Conservation (phyloP, 805 yeast genomes). For the Barnettozyma pratensis region DNA sequence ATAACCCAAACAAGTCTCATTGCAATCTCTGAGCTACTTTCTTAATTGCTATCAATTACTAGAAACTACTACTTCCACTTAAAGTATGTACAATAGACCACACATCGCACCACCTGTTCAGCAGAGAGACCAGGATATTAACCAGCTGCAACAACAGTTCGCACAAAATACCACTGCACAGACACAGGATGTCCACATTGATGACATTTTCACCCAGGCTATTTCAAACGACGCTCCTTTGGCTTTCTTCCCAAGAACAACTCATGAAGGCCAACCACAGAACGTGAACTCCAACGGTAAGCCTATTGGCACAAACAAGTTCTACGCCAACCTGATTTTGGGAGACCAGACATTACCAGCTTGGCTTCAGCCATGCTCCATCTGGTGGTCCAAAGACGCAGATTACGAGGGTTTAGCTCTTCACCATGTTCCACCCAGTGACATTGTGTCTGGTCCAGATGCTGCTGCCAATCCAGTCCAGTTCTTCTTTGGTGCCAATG, state of each 20-base stretch:
- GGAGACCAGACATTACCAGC: slow-evolving; percentile 63
- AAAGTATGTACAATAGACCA: slow-evolving; percentile 26
- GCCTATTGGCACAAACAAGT: slow-evolving; percentile 72
- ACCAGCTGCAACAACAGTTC: slow-evolving; percentile 13
- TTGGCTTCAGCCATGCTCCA: slow-evolving; percentile 79
- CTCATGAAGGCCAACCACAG: slow-evolving; percentile 27
- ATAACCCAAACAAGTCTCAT: not conserved
- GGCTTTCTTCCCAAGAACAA: slow-evolving; percentile 30
- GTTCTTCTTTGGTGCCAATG: slow-evolving; percentile 65
- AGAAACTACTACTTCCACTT: not conserved
- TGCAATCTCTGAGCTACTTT: slow-evolving; percentile 4
- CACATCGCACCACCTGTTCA: slow-evolving; percentile 26
- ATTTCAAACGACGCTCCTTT: slow-evolving; percentile 42
- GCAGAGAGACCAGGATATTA: slow-evolving; percentile 4
- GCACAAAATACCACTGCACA: slow-evolving; percentile 11
- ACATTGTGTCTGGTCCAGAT: slow-evolving; percentile 68
- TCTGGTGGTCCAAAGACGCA: slow-evolving; percentile 56
- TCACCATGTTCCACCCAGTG: slow-evolving; percentile 53
- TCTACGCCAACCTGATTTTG: slow-evolving; percentile 66
- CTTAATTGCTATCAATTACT: slow-evolving; percentile 9
- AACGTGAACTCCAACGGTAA: slow-evolving; percentile 18
- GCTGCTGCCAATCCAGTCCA: slow-evolving; percentile 46
- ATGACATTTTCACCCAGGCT: slow-evolving; percentile 36
- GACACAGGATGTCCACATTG: not conserved
- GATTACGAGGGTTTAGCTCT: slow-evolving; percentile 56